phyloP scores from a whole-genome alignment of 2,329 filamentous ascomycete species.

The Elsinoe arachidis region DNA sequence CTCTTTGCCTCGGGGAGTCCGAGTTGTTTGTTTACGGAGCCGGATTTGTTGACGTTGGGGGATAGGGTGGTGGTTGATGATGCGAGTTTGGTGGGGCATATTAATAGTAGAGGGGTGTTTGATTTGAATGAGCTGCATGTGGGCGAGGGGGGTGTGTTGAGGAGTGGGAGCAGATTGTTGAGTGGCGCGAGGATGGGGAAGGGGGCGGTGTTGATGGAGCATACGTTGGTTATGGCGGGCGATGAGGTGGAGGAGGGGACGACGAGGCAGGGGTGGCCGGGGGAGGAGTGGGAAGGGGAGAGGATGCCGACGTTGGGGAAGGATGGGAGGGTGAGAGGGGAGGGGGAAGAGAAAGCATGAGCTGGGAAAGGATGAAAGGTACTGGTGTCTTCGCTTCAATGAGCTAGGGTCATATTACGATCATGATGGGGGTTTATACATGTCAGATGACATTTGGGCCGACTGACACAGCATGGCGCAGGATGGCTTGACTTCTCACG shows the following conservation, averaged over 20 bases:
- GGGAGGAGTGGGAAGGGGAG: slow-evolving; percentile 32
- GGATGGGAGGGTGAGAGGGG: neutral
- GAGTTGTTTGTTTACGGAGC: slow-evolving; percentile 49
- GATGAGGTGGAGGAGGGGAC: slow-evolving; percentile 44
- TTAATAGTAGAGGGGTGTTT: slow-evolving; percentile 50
- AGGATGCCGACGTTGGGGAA: slow-evolving; percentile 19
- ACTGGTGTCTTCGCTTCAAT: neutral
- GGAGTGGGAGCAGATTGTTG: slow-evolving; percentile 45
- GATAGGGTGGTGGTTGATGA: slow-evolving; percentile 48
- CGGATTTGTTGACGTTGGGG: slow-evolving; percentile 47
- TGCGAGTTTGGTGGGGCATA: slow-evolving; percentile 47
- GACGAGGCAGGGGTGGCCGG: slow-evolving; percentile 51
- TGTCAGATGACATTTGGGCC: neutral
- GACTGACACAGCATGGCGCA: neutral
- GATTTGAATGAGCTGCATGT: slow-evolving; percentile 45
- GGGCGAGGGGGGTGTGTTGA: slow-evolving; percentile 44
- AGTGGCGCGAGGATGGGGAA: slow-evolving; percentile 46
- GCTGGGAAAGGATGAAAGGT: no score
- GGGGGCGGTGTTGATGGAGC: slow-evolving; percentile 48
- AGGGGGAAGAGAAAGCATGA: neutral
- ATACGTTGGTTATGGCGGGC: slow-evolving; percentile 50
- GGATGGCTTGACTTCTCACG: neutral
- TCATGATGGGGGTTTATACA: neutral
- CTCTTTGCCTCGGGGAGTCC: slow-evolving; percentile 47
- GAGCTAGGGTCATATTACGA: neutral